Base-by-base conservation (phyloP, 1,284 basidiomycete species). In the Malassezia cuniculi region DNA sequence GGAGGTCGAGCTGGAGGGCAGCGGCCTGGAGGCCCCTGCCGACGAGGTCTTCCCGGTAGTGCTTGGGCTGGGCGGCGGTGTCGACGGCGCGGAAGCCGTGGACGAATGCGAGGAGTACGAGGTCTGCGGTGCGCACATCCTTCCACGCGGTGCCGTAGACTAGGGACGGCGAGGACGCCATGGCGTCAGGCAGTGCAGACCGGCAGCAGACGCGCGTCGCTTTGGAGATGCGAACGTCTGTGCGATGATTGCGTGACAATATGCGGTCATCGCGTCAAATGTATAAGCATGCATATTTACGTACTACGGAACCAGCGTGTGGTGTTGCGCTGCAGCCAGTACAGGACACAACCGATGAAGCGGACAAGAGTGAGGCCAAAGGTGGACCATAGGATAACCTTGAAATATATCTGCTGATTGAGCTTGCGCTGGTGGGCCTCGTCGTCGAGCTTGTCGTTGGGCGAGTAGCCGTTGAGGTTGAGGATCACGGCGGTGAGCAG, bases 311-410 rank as follows among this genome's bases (percentile, higher is more conserved):
- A 66, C 41, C 56, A 61, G n/a, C 58, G 39, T 6, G 54, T 57
- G 10, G 47, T 32, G 37, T 64, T 56, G 4, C 60, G 31, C 34
- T 51, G 53, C 35, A 62, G 18, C 60, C 60, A 66, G 36, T 56
- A 66, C 39, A 58, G 41, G 18, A 62, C 17, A 21, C 50, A 57
- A 2, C 69, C 69, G 1, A 53, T 14, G 69, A 95, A 89, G 30
- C 86, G 77, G 53, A 94, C 77, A 28, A 76, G 69, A 5, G 83
- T 75, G 16, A 95, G 73, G 5, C 69, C 78, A 65, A 93, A 90
- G 1, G 86, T 94, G 20, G 83, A 80, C 73, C 83, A 94, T 25
- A 95, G 73, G 49, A 94, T 82, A 47, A 85, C 70, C 18, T 75
- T 73, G 69, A 62, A 60, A 41, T 62, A 56, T 9, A 89, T 87